Conservation (phyloP, 2,329 filamentous ascomycete genomes). For the Cladophialophora exuberans region DNA sequence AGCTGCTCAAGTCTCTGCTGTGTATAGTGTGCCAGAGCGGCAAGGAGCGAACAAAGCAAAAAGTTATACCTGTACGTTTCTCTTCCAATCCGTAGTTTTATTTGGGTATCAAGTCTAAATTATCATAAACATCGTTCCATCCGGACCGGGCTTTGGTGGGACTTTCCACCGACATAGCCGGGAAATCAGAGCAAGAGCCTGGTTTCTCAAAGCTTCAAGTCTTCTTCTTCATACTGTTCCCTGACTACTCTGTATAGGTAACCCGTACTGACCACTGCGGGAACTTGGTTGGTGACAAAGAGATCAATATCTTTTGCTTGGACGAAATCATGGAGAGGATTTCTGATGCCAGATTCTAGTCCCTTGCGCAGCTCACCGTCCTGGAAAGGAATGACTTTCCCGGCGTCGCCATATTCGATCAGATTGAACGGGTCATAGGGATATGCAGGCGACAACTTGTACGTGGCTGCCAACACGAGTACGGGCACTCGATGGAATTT, state of each 20-base stretch:
- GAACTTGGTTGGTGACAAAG: constrained; percentile 78
- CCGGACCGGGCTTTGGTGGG: no score
- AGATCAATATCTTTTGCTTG: constrained; percentile 67
- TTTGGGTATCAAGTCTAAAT: no score
- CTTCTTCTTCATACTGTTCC: constrained; percentile 67
- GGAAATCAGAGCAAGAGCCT: no score
- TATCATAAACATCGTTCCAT: no score
- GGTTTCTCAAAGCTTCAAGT: constrained; percentile 47
- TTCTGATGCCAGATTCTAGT: constrained; percentile 71
- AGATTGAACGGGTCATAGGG: constrained; percentile 79
- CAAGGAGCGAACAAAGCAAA: no score
- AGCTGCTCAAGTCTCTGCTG: no score
- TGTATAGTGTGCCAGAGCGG: no score
- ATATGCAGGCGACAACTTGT: constrained; percentile 90
- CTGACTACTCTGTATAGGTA: constrained; percentile 68
- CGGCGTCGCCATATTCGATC: constrained; percentile 84
- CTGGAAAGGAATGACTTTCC: constrained; percentile 74
- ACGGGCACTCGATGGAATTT: constrained; percentile 81
- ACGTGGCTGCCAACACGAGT: constrained; percentile 85
- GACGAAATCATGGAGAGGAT: constrained; percentile 81
- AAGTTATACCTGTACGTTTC: no score
- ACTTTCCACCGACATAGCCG: no score
- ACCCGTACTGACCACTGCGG: constrained; percentile 59
- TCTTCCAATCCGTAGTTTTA: no score
- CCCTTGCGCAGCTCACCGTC: constrained; percentile 75